Evolutionary conservation across 495 filamentous ascomycete species (phyloP).

Genomic region (Rusavskia elegans): DNA sequence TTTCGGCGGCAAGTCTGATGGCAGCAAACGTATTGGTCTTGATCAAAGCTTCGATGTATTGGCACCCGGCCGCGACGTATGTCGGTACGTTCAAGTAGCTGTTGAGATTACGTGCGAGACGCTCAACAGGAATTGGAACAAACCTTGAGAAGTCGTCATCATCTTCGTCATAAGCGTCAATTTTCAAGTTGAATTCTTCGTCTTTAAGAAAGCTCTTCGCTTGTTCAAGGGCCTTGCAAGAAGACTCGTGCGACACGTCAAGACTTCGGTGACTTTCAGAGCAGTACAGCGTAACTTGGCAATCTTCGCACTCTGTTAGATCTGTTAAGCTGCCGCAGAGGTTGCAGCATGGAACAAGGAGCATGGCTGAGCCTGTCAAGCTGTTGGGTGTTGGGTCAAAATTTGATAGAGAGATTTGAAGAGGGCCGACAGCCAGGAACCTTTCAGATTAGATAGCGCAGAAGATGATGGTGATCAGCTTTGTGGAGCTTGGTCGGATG

Average conservation of each 20-base stretch:
- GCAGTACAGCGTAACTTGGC: neutral
- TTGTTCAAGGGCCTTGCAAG: neutral
- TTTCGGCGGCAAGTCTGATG: conserved; percentile 20
- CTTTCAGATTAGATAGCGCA: too few species aligned
- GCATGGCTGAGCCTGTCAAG: neutral
- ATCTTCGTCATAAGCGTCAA: conserved; percentile 9
- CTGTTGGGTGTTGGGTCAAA: too few species aligned
- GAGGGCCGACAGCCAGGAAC: too few species aligned
- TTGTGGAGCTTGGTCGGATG: too few species aligned
- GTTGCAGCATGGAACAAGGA: neutral
- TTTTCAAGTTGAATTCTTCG: conserved; percentile 21
- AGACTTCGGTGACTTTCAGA: neutral
- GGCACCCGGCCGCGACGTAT: conserved; percentile 25
- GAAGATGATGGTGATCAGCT: too few species aligned
- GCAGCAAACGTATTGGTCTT: conserved; percentile 19
- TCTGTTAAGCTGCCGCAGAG: neutral
- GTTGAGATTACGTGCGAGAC: conserved; percentile 22
- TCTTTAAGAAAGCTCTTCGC: neutral
- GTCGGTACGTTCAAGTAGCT: conserved; percentile 17
- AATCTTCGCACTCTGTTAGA: neutral
- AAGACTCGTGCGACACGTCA: neutral
- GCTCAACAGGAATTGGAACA: conserved; percentile 22
- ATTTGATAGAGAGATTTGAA: too few species aligned
- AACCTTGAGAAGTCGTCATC: conserved; percentile 17
- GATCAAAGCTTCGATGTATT: conserved; percentile 13